These are phyloP conservation scores for Suhomyces sp. DNA, from an alignment of 805 yeast species.

Conservation along the genomic window DNA sequence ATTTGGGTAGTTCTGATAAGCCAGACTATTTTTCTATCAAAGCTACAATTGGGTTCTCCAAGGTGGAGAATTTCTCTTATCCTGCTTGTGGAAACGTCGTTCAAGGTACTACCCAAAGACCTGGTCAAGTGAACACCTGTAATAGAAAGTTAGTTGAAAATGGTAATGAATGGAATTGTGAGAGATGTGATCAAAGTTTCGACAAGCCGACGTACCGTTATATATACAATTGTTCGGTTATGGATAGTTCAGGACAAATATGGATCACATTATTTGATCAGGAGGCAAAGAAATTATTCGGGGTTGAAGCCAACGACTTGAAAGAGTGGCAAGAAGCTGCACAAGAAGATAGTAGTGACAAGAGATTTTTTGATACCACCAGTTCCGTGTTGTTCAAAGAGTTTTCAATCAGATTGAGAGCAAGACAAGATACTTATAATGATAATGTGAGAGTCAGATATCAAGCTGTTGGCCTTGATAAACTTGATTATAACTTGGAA, in stretches of 20 bases:
- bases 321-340: slow-evolving; percentile 33
- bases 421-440: slow-evolving; percentile 80
- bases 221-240: slow-evolving; percentile 70
- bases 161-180: slow-evolving; percentile 84
- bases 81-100: slow-evolving; percentile 78
- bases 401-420: slow-evolving; percentile 73
- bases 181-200: slow-evolving; percentile 75
- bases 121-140: slow-evolving; percentile 42
- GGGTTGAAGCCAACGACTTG: slow-evolving; percentile 64
- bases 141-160: slow-evolving; percentile 78
- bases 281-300: slow-evolving; percentile 68
- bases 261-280: slow-evolving; percentile 90
- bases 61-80: slow-evolving; percentile 76
- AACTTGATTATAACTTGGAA: slow-evolving; percentile 58
- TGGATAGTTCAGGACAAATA: slow-evolving; percentile 78
- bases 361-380: slow-evolving; percentile 45
- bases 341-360: slow-evolving; percentile 33
- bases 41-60: slow-evolving; percentile 70
- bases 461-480: slow-evolving; percentile 55
- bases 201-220: slow-evolving; percentile 76
- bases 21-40: slow-evolving; percentile 77
- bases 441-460: slow-evolving; percentile 76
- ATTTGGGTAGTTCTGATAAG: slow-evolving; percentile 70
- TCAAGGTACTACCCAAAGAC: slow-evolving; percentile 15
- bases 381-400: slow-evolving; percentile 61